phyloP scores from a whole-genome alignment of 371 early-diverging fungal genomes.

The Actinomucor elegans region DNA sequence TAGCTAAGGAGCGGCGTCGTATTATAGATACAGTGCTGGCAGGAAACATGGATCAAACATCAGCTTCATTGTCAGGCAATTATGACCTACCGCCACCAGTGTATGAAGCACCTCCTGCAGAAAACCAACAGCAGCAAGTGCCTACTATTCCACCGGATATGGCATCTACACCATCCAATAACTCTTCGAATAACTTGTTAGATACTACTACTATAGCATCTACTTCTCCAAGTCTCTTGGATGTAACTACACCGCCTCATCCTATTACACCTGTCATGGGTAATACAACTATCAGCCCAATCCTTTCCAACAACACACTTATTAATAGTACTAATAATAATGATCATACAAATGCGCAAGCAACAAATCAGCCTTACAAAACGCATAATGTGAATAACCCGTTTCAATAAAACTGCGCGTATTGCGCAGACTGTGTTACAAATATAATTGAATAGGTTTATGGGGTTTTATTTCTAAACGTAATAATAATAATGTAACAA shows the following conservation, averaged over 20 bases:
- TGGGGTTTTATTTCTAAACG: too few relatives aligned
- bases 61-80: neutral
- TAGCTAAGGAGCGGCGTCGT: conserved; percentile 12
- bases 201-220: neutral
- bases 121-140: neutral
- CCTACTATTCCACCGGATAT: conserved; percentile 7
- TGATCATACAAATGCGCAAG: neutral
- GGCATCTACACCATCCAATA: neutral
- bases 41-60: neutral
- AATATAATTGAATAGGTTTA: too few relatives aligned
- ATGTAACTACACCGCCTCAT: conserved; percentile 1
- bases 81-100: conserved; percentile 22
- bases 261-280: conserved; percentile 4
- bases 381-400: conserved; percentile 1
- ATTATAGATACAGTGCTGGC: conserved; percentile 17
- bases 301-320: neutral
- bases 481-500: neutral
- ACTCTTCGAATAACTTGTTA: neutral
- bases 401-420: neutral
- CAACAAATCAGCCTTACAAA: neutral
- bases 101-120: conserved; percentile 22
- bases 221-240: neutral
- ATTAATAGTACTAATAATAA: neutral
- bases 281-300: neutral
- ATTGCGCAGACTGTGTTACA: too few relatives aligned